These are phyloP conservation scores for Phenoliferia sp. DNA, from an alignment of 1,284 basidiomycete genomes.

Conservation along the genomic window DNA sequence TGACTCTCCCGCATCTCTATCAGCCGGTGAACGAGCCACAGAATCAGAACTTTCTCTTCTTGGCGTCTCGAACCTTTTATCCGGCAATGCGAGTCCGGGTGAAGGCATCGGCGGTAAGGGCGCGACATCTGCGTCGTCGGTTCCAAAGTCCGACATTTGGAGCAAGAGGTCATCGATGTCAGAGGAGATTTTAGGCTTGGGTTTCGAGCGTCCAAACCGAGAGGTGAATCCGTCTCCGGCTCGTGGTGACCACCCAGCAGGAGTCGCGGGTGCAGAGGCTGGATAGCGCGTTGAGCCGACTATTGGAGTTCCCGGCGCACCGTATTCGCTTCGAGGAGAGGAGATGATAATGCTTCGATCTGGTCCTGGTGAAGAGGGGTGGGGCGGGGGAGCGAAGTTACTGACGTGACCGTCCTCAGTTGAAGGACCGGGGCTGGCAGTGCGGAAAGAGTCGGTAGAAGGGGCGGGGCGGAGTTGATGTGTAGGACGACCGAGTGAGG, in stretches of 20 bases:
- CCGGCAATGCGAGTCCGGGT: no score
- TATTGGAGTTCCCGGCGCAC: slow-evolving; percentile 1
- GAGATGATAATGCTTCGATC: not conserved
- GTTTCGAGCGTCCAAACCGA: not conserved
- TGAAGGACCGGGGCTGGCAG: no score
- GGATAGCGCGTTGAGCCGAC: slow-evolving; percentile 1
- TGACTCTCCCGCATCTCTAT: no score
- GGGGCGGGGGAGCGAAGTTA: not conserved
- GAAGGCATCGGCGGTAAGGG: no score
- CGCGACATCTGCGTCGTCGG: slow-evolving; percentile 9
- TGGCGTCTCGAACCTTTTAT: no score
- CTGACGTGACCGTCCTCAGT: not conserved
- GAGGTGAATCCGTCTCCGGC: not conserved
- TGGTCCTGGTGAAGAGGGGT: not conserved
- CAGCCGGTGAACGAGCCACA: no score
- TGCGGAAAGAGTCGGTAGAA: not conserved
- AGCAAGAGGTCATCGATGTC: slow-evolving; percentile 26
- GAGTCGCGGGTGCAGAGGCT: slow-evolving; percentile 26
- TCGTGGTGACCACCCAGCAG: slow-evolving; percentile 16
- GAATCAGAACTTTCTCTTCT: no score
- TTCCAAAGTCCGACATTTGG: slow-evolving; percentile 29
- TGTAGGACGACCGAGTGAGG: no score
- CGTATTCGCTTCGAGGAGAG: slow-evolving; percentile 15
- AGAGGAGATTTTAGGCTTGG: slow-evolving; percentile 15
- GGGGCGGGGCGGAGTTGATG: not conserved